Conservation (phyloP, 2,329 filamentous ascomycete genomes). For the Penicillium sp. region DNA sequence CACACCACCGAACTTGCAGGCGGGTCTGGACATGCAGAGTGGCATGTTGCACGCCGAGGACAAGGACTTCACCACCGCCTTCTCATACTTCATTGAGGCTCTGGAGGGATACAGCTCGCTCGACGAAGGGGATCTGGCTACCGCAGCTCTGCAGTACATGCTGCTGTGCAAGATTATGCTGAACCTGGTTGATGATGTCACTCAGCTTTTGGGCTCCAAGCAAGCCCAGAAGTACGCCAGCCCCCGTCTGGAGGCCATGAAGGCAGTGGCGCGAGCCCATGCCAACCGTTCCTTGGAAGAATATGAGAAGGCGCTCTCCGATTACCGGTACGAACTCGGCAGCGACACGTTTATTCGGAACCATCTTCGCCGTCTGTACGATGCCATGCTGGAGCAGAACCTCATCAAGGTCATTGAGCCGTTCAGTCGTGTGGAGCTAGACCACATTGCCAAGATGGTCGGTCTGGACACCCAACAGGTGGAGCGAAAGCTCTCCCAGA, state of each 20-base stretch:
- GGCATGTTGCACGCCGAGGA: conserved; percentile 99
- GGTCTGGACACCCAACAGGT: conserved; percentile 95
- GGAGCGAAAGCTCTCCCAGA: conserved; percentile 96
- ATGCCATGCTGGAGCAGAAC: conserved; percentile 99
- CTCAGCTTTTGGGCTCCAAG: conserved; percentile 91
- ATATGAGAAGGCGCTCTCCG: conserved; percentile 88
- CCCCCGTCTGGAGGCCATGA: conserved; percentile 97
- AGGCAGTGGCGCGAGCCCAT: conserved; percentile 94
- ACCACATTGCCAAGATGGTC: conserved; percentile 96
- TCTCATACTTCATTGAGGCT: conserved; percentile 98
- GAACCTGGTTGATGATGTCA: conserved; percentile 94
- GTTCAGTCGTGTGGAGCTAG: conserved; percentile 95
- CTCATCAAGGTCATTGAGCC: conserved; percentile 99
- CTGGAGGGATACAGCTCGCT: conserved; percentile 95
- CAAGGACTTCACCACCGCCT: conserved; percentile 98
- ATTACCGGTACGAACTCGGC: conserved; percentile 91
- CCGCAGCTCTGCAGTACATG: conserved; percentile 99
- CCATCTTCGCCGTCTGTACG: conserved; percentile 92
- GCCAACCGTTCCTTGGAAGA: conserved; percentile 94
- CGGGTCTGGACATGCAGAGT: conserved; percentile 97
- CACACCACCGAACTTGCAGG: conserved; percentile 91
- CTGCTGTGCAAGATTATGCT: conserved; percentile 99
- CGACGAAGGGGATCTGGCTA: conserved; percentile 85
- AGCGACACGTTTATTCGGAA: conserved; percentile 96
- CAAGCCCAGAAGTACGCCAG: conserved; percentile 95